Evolutionary conservation across 352 stramenopile species (phyloP).

Genomic region (Labyrinthula sp.): DNA sequence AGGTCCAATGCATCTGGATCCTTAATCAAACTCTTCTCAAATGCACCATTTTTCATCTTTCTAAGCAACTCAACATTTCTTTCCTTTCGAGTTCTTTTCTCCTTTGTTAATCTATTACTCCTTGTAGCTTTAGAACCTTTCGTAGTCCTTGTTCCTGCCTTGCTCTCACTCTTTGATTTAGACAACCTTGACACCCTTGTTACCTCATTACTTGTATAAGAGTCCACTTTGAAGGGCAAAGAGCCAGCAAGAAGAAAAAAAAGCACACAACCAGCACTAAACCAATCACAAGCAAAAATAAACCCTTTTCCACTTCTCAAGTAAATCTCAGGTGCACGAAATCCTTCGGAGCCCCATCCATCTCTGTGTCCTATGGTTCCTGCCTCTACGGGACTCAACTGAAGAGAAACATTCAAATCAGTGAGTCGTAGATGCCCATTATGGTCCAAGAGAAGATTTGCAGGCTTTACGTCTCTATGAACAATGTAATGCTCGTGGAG

Average conservation of each 20-base stretch:
- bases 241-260: constrained; percentile 12
- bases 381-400: constrained; percentile 13
- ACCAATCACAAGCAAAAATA: constrained; percentile 28
- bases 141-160: no score
- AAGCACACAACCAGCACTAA: constrained; percentile 15
- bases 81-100: constrained; percentile 11
- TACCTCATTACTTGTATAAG: no score
- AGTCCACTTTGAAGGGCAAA: no score
- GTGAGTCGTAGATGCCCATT: constrained; percentile 18
- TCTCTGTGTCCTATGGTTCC: constrained; percentile 19
- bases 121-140: no score
- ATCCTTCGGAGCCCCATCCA: constrained; percentile 20
- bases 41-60: constrained; percentile 18
- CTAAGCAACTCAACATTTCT: constrained; percentile 21
- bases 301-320: constrained; percentile 14
- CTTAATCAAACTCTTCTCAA: constrained; percentile 13
- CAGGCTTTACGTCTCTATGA: constrained; percentile 55
- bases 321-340: constrained; percentile 19
- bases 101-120: constrained; percentile 3
- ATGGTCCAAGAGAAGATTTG: constrained; percentile 38
- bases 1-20: constrained; percentile 12
- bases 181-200: no score
- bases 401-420: constrained; percentile 29
- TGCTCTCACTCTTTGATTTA: no score
- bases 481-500: constrained; percentile 40